Evolutionary conservation across 257 asterid species (phyloP).

Genomic region (Nicotiana otophora): DNA sequence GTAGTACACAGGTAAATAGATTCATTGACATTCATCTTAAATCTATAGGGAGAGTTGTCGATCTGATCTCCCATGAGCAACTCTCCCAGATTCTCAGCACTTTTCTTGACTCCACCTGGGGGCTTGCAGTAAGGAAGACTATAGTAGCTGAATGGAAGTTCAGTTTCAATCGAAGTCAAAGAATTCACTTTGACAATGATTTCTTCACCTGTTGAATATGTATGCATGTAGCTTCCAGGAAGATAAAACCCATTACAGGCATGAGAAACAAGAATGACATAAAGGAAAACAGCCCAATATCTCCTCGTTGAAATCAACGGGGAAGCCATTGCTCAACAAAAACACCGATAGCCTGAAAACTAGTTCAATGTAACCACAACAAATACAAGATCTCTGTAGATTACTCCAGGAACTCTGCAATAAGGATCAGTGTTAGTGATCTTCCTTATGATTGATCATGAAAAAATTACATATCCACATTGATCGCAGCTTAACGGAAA

Average conservation of each 20-base stretch:
- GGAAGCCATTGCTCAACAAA: constrained; percentile 50
- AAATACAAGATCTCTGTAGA: neutral
- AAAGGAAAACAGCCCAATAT: constrained; percentile 35
- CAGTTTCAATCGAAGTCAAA: constrained; percentile 76
- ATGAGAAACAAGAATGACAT: constrained; percentile 41
- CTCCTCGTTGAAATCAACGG: constrained; percentile 50
- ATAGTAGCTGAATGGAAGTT: constrained; percentile 71
- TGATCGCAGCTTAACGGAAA: neutral
- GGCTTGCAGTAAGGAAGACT: constrained; percentile 74
- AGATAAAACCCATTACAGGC: constrained; percentile 65
- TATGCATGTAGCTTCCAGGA: constrained; percentile 73
- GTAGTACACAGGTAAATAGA: constrained; percentile 70
- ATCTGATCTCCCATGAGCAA: constrained; percentile 82
- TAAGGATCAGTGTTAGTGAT: neutral
- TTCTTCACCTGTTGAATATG: constrained; percentile 51
- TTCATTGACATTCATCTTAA: constrained; percentile 62
- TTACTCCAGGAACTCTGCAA: neutral
- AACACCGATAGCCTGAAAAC: constrained; percentile 25
- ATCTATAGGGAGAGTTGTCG: constrained; percentile 69
- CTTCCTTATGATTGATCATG: neutral
- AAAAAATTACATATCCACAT: neutral
- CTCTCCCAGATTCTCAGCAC: constrained; percentile 84
- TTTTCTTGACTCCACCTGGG: constrained; percentile 55
- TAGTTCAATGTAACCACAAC: constrained; percentile 27
- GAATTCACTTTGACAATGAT: constrained; percentile 66